Evolutionary conservation across 2,329 filamentous ascomycete genomes (phyloP), one percentile per base, ranked within the genome.

Genomic region (Fusarium camptoceras): DNA sequence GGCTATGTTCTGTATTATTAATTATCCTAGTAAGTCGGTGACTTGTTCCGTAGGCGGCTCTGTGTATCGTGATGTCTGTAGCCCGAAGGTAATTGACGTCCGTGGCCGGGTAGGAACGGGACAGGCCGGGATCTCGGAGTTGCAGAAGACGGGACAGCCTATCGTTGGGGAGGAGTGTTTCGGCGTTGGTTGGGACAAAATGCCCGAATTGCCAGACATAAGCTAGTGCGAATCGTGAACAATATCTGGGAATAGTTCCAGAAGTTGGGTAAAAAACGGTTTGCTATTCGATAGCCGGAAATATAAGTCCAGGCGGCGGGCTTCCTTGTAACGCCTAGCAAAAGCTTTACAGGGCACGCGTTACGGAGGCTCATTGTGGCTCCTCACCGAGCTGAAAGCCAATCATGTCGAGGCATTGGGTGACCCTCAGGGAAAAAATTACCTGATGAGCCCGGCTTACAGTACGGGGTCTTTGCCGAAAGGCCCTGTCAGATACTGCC

Each of bases 101-200:
- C 51, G 66, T 51, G 49, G 51, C 49, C 73, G 73, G 73, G 66
- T 75, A 75, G 57, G 60, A 59, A 66, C 73, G 73, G 73, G 73
- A 66, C 66, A 61, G 49, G 58, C 56, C 72, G 68, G 72, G 55
- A 61, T 37, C 50, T 66, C 62, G 58, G 53, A 43, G 59, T 41
- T 30, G 27, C 25, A 63, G 22, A 30, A 47, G 48, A 28, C n/a
- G 37, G 53, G 53, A 60, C 49, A 42, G 50, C 34, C 55, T 46
- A 42, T 55, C 59, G 67, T 71, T 71, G 59, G 70, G 59, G 59
- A 59, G 22, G 47, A 56, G 47, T 30, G 55, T 60, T 59, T 67
- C 58, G 56, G 54, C 20, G 56, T 69, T 71, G 57, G 68, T 69
- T 72, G 71, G 62, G 66, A 72, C 51, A 48, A 58, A 43, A 58